Evolutionary conservation across 1,284 basidiomycete species (phyloP), one percentile per base, ranked within the genome.

Genomic region (Gymnopus androsaceus): DNA sequence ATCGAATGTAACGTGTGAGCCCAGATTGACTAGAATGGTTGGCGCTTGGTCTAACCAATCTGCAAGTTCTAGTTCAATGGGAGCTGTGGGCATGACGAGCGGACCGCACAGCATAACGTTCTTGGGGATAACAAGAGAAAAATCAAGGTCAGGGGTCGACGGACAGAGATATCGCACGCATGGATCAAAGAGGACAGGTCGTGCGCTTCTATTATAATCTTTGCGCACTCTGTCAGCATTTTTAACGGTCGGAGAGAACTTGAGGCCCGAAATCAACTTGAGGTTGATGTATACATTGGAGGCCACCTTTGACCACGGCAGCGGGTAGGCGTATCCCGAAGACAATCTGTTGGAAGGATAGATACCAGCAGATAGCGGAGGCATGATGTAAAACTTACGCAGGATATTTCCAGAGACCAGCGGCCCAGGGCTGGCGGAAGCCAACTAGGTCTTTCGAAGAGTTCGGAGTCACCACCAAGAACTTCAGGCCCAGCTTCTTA

Each of bases 21-120:
- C 58, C 5, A 59, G 40, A 41, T 59, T 59, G n/a, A 59, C 42
- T 6, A 59, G 40, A 8, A 59, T 46, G 11, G 58, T 56, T 3
- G 40, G 48, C 4, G 28, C 44, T 17, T 46, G 30, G 11, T 55
- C 34, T 5, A 59, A 15, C 58, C 58, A 59, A 19, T 27, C 33
- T 14, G 36, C 7, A 2, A 56, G 44, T 17, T 52, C 25, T 19
- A 42, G 37, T 27, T 59, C 58, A 7, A 53, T 31, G 17, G 54
- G 45, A 17, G 19, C 33, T 14, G 41, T 37, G 14, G 58, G 58
- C 27, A 53, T 28, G 14, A 59, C 30, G n/a, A 59, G 40, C 4
- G 58, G 58, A 15, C 58, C 58, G n/a, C 54, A 53, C 6, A 44
- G 36, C 4, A 21, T 44, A 14, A 59, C 14, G 33, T 59, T 56